Conservation (phyloP, 2,329 filamentous ascomycete species). For the Microsporum audouinii region DNA sequence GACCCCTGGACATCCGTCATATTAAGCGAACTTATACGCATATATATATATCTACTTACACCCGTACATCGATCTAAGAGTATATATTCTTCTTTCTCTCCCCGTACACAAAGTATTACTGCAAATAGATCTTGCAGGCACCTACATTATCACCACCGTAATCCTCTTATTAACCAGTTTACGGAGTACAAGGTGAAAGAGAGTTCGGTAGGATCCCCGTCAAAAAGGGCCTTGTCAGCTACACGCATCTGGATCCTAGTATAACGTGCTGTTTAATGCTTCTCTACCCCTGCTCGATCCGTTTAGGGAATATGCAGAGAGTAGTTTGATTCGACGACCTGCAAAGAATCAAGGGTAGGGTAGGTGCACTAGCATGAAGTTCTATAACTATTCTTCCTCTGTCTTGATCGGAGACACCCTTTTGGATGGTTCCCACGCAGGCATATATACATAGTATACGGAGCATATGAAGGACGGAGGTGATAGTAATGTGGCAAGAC, state of each 20-base stretch:
- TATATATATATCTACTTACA: neutral
- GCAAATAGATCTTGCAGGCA: neutral
- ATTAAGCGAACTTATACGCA: neutral
- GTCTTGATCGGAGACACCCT: too few relatives aligned
- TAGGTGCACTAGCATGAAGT: neutral
- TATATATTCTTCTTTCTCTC: too few relatives aligned
- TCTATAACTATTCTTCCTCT: too few relatives aligned
- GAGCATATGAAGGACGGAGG: too few relatives aligned
- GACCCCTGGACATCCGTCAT: neutral
- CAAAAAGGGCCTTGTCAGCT: neutral
- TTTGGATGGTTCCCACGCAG: too few relatives aligned
- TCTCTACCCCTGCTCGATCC: neutral
- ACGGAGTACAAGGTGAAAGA: neutral
- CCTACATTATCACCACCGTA: neutral
- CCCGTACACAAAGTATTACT: neutral
- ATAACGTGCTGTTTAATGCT: constrained; percentile 3
- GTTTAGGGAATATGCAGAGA: constrained; percentile 1
- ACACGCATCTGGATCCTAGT: neutral
- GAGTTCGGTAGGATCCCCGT: neutral
- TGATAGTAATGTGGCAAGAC: too few relatives aligned
- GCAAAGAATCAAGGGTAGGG: neutral
- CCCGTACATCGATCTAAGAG: neutral
- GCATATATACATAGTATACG: too few relatives aligned
- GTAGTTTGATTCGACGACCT: constrained; percentile 4
- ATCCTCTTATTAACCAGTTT: neutral